Percentiles rank a stretch among this genome's conserved stretches.
Evolutionary conservation across 192 early-diverging fungal genomes (phyloP).

Genomic region (Podila minutissima): DNA sequence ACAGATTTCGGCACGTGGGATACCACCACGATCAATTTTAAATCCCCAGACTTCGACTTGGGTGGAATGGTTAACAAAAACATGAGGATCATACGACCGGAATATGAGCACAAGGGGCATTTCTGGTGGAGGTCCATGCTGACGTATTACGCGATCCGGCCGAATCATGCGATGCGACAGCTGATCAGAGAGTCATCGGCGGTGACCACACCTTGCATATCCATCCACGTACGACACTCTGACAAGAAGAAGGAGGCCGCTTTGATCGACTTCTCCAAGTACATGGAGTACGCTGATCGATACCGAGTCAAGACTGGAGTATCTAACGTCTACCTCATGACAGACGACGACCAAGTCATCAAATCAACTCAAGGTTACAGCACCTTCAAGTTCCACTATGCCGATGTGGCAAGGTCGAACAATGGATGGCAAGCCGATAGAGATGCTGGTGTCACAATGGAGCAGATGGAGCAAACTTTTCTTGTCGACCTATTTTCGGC

Average conservation of each 20-base stretch:
- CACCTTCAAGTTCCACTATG: conserved; percentile 10
- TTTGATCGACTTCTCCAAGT: conserved; percentile 7
- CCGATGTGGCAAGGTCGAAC: conserved; percentile 23
- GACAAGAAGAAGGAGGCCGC: conserved; percentile 9
- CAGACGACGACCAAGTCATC: conserved; percentile 21
- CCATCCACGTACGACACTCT: conserved; percentile 29
- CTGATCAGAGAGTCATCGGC: not conserved
- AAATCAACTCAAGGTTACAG: conserved; percentile 13
- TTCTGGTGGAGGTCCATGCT: conserved; percentile 36
- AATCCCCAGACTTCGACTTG: no score
- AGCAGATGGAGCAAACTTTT: conserved; percentile 12
- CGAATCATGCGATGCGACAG: conserved; percentile 7
- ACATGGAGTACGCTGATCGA: conserved; percentile 9
- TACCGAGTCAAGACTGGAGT: conserved; percentile 2
- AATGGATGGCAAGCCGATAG: conserved; percentile 12
- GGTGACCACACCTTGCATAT: conserved; percentile 10
- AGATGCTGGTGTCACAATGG: conserved; percentile 3
- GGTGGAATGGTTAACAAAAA: no score
- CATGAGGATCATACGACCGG: not conserved
- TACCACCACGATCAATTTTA: conserved; percentile 22
- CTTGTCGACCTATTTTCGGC: conserved; percentile 19
- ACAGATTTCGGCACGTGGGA: not conserved
- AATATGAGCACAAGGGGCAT: conserved; percentile 12
- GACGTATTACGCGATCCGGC: conserved; percentile 24
- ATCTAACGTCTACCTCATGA: conserved; percentile 22